These are phyloP conservation scores for Mimosa pudica DNA, from an alignment of 306 rosid genomes.

Conservation along the genomic window DNA sequence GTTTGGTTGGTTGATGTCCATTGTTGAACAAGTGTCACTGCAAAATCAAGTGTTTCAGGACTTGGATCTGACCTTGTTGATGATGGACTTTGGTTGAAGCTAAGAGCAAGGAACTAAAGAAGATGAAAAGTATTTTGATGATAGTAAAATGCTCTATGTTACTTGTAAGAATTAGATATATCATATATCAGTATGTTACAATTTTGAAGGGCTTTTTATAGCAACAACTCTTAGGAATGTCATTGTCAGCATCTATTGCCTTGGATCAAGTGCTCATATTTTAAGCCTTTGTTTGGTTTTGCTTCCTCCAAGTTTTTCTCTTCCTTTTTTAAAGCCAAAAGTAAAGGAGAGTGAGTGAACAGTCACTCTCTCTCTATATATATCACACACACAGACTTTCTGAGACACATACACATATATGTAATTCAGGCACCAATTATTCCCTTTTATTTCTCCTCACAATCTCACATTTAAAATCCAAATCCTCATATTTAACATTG, in stretches of 20 bases:
- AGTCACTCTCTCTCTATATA: too few species aligned
- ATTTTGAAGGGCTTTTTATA: slow-evolving; percentile 81
- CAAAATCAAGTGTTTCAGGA: slow-evolving; percentile 16
- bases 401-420: too few species aligned
- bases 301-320: neutral
- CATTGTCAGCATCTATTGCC: neutral
- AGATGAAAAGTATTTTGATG: slow-evolving; percentile 20
- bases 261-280: neutral
- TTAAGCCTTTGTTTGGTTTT: neutral
- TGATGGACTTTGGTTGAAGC: slow-evolving; percentile 34
- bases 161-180: slow-evolving; percentile 34
- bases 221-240: slow-evolving; percentile 45
- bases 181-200: slow-evolving; percentile 51
- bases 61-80: neutral
- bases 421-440: too few species aligned
- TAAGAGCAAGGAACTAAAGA: slow-evolving; percentile 24
- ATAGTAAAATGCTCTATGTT: slow-evolving; percentile 44
- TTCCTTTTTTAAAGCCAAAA: neutral
- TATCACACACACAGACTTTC: too few species aligned
- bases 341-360: too few species aligned
- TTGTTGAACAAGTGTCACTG: slow-evolving; percentile 35
- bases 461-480: too few species aligned
- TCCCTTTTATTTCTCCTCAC: too few species aligned
- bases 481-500: too few species aligned
- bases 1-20: slow-evolving; percentile 31